Base-by-base conservation (phyloP, 129 eudicot genomes). In the Deinandra increscens region DNA sequence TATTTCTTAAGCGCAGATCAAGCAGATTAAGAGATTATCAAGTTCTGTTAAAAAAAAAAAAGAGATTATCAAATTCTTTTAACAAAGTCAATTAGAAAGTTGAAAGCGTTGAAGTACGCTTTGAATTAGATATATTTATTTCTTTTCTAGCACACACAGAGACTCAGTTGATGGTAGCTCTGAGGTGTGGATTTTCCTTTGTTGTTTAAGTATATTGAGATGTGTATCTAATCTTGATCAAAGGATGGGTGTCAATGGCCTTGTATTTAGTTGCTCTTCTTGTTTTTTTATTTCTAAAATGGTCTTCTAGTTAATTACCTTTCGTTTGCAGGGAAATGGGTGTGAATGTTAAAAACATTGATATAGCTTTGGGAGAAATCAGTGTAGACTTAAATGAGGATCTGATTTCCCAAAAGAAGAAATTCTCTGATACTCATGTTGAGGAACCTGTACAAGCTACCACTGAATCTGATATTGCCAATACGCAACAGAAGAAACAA, bases 241-340 rank as follows among this genome's bases (percentile, higher is more conserved):
- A 55, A 41, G 44, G 68, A 44, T 14, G 68, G 75, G 58, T 42
- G 75, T 17, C 59, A 42, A 26, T 58, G 34, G 13, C 48, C 53
- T 55, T 53, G 53, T 54, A 36, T 69, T 50, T 34, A 31, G 51
- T 69, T 55, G 23, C 60, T 55, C 39, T 10, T 19, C 38, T 9
- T 53, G 33, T 20, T 19, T n/a, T 43, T 61, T 10, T 49, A 44
- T 43, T n/a, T 41, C 54, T 15, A 18, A 7, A 13, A 15, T 14
- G 41, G 41, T 63, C 54, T 44, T 69, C 23, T 62, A 67, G 64
- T 45, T 51, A 31, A 11, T 46, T 48, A 22, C 66, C 65, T 36
- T 77, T 42, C 77, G 70, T 64, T 53, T 72, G 73, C 84, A 91
- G 97, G 78, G 94, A 88, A 75, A 80, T 77, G 63, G 97, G 97